A percentile compares a stretch with the other conserved stretches of the same genome.
These are phyloP conservation scores for Malassezia dermatis DNA, from an alignment of 1,284 basidiomycete genomes.

Conservation along the genomic window DNA sequence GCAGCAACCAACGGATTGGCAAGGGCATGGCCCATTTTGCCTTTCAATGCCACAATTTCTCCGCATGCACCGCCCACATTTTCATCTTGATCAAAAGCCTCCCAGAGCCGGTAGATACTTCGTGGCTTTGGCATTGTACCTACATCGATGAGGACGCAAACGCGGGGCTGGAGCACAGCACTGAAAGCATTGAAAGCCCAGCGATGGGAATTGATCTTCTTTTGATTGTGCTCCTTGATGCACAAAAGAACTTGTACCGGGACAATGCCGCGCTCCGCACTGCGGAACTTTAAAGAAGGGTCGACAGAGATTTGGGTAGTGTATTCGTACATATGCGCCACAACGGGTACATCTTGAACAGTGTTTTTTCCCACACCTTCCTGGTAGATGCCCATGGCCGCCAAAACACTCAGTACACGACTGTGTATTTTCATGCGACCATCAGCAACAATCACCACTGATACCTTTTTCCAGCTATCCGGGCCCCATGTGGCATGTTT, in stretches of 20 bases:
- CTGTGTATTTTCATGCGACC: constrained; percentile 85
- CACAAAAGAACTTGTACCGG: constrained; percentile 50
- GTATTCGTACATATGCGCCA: constrained; percentile 89
- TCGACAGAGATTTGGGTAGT: constrained; percentile 84
- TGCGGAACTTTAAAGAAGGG: constrained; percentile 78
- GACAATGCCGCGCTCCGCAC: constrained; percentile 69
- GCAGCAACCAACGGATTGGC: constrained; percentile 70
- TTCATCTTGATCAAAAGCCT: constrained; percentile 65
- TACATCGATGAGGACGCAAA: constrained; percentile 81
- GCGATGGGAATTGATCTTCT: constrained; percentile 74
- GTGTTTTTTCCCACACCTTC: constrained; percentile 74
- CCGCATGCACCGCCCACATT: constrained; percentile 88
- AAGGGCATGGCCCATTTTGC: constrained; percentile 63
- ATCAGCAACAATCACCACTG: constrained; percentile 68
- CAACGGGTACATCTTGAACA: constrained; percentile 75
- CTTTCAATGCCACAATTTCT: constrained; percentile 47
- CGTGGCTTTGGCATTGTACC: constrained; percentile 67
- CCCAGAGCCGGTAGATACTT: constrained; percentile 90
- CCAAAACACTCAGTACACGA: constrained; percentile 75
- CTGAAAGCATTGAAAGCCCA: constrained; percentile 48
- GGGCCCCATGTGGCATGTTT: constrained; percentile 91
- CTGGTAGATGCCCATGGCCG: constrained; percentile 54
- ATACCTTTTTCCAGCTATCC: constrained; percentile 84
- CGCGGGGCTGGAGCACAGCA: constrained; percentile 61
- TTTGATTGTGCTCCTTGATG: constrained; percentile 45